Conservation (phyloP, 306 rosid species). For the Sesbania bispinosa region DNA sequence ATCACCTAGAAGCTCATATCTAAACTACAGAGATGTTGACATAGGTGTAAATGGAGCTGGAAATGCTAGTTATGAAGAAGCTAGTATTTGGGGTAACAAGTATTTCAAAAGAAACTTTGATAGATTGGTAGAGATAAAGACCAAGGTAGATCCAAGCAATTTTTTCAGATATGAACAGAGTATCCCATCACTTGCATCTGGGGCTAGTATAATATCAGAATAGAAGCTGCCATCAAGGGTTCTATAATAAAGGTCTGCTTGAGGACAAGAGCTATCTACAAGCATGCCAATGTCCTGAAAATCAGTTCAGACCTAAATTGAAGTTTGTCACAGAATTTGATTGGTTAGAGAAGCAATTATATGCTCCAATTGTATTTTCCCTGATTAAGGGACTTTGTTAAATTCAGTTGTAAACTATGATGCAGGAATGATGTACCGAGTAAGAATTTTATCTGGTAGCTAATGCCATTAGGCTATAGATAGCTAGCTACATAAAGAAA, state of each 20-base stretch:
- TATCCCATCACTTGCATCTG: constrained; percentile 47
- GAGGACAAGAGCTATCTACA: not conserved
- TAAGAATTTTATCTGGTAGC: not conserved
- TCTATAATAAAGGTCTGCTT: not conserved
- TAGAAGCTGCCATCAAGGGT: not conserved
- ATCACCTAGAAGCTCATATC: constrained; percentile 65
- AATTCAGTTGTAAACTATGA: not conserved
- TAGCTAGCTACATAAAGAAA: not conserved
- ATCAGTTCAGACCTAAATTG: not conserved
- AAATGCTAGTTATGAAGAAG: constrained; percentile 42
- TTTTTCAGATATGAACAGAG: constrained; percentile 71
- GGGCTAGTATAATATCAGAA: constrained; percentile 27
- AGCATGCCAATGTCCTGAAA: not conserved
- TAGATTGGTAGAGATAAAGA: constrained; percentile 56
- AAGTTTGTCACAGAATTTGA: not conserved
- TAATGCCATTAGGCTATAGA: not conserved
- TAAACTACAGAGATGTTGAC: constrained; percentile 75
- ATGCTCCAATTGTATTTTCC: not conserved
- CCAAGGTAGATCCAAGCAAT: constrained; percentile 55
- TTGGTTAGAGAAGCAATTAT: not conserved
- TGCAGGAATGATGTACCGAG: not conserved
- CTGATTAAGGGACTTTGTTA: not conserved
- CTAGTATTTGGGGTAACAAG: constrained; percentile 65
- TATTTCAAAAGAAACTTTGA: constrained; percentile 66
- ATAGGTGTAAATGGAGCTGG: constrained; percentile 57